Evolutionary conservation across 495 filamentous ascomycete species (phyloP).

Genomic region (Barbatosphaeria neglecta): DNA sequence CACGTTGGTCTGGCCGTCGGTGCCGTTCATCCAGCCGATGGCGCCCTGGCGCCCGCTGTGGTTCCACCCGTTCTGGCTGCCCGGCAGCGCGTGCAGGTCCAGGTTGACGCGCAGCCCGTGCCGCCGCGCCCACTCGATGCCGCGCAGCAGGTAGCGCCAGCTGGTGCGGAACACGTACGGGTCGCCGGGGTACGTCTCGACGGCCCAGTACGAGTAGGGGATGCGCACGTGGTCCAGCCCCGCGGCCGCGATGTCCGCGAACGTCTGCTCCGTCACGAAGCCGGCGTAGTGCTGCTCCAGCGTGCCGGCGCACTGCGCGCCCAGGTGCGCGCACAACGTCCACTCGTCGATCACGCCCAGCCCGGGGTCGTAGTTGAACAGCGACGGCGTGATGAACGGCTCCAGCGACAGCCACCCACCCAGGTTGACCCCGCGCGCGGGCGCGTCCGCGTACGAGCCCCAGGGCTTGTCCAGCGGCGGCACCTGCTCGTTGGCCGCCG

Average conservation of each 20-base stretch:
- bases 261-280: conserved; percentile 75
- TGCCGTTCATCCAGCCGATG: conserved; percentile 74
- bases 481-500: conserved; percentile 63
- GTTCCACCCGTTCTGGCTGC: conserved; percentile 86
- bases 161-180: conserved; percentile 77
- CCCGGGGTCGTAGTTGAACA: conserved; percentile 61
- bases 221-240: conserved; percentile 96
- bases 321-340: conserved; percentile 61
- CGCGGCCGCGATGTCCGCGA: conserved; percentile 71
- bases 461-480: conserved; percentile 63
- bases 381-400: conserved; percentile 87
- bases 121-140: conserved; percentile 86
- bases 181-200: conserved; percentile 74
- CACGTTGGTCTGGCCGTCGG: conserved; percentile 50
- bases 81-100: conserved; percentile 77
- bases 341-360: conserved; percentile 78
- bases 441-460: conserved; percentile 63
- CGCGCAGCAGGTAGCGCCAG: conserved; percentile 90
- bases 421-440: conserved; percentile 82
- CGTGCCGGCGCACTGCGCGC: conserved; percentile 42
- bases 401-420: conserved; percentile 94
- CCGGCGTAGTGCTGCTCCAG: conserved; percentile 85
- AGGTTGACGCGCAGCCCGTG: conserved; percentile 91
- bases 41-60: conserved; percentile 64
- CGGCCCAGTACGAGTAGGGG: conserved; percentile 90